phyloP scores from a whole-genome alignment of 148 eudicot genomes.

The Camellia sinensis region DNA sequence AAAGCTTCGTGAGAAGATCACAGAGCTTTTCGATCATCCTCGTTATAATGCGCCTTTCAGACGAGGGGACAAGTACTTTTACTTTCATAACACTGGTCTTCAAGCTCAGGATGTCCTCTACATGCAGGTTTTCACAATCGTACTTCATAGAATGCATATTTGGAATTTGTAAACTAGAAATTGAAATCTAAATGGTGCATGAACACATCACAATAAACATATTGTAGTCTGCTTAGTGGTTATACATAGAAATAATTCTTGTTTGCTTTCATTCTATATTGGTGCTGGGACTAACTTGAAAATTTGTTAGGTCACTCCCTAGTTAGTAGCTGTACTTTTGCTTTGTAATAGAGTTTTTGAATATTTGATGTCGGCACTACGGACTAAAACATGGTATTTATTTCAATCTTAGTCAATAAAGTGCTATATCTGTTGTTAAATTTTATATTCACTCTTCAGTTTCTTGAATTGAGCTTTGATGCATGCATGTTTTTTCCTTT shows the following conservation, averaged over 20 bases:
- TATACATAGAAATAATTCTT: neutral
- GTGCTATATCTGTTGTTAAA: no score
- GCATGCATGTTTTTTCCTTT: no score
- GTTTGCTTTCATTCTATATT: neutral
- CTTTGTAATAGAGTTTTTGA: neutral
- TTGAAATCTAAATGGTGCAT: neutral
- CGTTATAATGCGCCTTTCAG: conserved; percentile 67
- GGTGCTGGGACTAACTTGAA: neutral
- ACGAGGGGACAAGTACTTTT: conserved; percentile 64
- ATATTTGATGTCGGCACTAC: neutral
- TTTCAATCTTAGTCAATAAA: no score
- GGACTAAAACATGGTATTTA: no score
- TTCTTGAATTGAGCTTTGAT: no score
- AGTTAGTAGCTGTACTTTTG: no score
- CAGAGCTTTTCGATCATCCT: conserved; percentile 60
- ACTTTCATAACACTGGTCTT: conserved; percentile 81
- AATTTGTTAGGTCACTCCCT: neutral
- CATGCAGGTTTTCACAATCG: conserved; percentile 49
- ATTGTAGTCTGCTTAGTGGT: neutral
- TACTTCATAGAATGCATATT: neutral
- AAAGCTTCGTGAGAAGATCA: conserved; percentile 51
- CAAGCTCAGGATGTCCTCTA: conserved; percentile 73
- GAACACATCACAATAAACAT: neutral
- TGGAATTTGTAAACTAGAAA: no score
- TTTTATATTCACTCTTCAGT: no score